Conservation (phyloP, 257 asterid genomes). For the Vinca minor region DNA sequence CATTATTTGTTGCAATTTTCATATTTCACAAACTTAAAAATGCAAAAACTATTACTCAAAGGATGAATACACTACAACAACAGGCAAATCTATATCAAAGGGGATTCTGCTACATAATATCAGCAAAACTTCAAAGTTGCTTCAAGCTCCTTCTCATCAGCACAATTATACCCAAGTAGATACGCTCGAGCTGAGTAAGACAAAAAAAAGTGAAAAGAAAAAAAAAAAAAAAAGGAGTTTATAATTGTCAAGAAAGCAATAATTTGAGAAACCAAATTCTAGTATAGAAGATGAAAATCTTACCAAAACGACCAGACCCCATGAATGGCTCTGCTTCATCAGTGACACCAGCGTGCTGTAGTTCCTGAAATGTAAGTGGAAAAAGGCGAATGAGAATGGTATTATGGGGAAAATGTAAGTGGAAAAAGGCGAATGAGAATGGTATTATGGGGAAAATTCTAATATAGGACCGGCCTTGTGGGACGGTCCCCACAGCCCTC, state of each 20-base stretch:
- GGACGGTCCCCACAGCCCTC: too few species aligned
- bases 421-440: too few species aligned
- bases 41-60: too few species aligned
- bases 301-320: conserved; percentile 98
- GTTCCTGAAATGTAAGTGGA: conserved; percentile 38
- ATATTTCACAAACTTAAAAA: too few species aligned
- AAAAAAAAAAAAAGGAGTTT: too few species aligned
- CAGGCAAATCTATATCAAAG: background rate
- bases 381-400: background rate
- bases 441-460: too few species aligned
- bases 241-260: background rate
- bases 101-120: background rate
- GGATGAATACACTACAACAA: too few species aligned
- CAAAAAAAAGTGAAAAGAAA: too few species aligned
- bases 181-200: conserved; percentile 73
- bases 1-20: too few species aligned
- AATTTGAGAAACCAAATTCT: background rate
- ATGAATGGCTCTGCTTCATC: conserved; percentile 94
- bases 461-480: too few species aligned
- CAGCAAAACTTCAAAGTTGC: conserved; percentile 56
- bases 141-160: conserved; percentile 83
- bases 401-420: too few species aligned
- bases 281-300: background rate
- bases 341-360: conserved; percentile 54
- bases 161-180: conserved; percentile 77